Evolutionary conservation across 1,139 yeast species (phyloP), one percentile per base, ranked within the genome.

Genomic region (Yamadazyma conglobata): DNA sequence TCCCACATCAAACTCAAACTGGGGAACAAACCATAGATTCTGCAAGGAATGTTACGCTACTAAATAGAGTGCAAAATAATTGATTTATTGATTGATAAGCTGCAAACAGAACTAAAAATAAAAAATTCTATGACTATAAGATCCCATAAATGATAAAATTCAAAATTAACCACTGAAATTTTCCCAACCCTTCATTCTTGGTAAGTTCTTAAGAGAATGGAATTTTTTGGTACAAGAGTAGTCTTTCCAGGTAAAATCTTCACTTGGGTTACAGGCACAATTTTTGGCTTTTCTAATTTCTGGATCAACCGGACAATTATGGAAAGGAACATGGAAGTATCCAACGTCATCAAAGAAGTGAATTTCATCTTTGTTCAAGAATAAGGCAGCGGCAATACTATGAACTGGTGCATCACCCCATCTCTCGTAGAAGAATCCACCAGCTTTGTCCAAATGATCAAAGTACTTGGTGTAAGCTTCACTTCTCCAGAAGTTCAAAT

Each of bases 361-460:
- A 33, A 84, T 56, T 51, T 77, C 72, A 21, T 73, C 76, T 54
- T 73, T 72, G 39, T 79, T 76, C 51, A 84, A 60, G 57, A 86
- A 79, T 38, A 85, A 60, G 3, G 89, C 66, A n/a, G 84, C 95
- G 10, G 91, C 95, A 48, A 86, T 77, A 10, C 94, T 82, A 54
- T 86, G 95, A 22, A 86, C 80, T 22, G 95, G 95, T 9, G 95
- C 95, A 58, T 85, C 95, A 38, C 95, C 95, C 94, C 95, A 86
- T 54, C 95, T 73, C 61, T 86, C 95, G 54, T 86, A 86, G 60
- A 81, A 86, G 62, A 86, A 86, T 4, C 95, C 95, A 49, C 95
- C 95, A 10, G 83, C 73, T 43, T 74, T 60, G 54, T 85, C 95
- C 46, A 85, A 71, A 50, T 69, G 64, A 19, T 82, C 81, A 46